Evolutionary conservation across 805 yeast species (phyloP).

Genomic region (Spencermartinsiella europaea): DNA sequence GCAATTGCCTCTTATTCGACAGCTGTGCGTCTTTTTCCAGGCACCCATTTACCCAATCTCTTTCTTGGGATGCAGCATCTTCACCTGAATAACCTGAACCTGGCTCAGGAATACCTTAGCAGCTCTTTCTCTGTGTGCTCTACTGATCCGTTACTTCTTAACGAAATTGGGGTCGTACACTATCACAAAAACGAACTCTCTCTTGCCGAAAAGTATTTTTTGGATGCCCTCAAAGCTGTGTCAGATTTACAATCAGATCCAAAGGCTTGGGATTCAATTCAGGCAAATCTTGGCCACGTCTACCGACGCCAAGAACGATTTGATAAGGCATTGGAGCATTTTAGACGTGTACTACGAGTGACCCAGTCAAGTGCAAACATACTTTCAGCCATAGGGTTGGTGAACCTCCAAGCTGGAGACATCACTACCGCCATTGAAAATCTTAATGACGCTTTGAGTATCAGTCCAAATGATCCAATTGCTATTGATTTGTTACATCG

Average conservation of each 20-base stretch:
- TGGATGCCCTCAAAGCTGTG: slow-evolving; percentile 67
- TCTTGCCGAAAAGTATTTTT: slow-evolving; percentile 66
- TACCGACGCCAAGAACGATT: slow-evolving; percentile 60
- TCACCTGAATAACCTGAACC: slow-evolving; percentile 72
- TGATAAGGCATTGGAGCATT: slow-evolving; percentile 66
- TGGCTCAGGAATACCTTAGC: slow-evolving; percentile 81
- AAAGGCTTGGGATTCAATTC: slow-evolving; percentile 78
- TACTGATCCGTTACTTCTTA: slow-evolving; percentile 78
- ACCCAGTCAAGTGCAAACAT: slow-evolving; percentile 69
- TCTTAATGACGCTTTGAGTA: slow-evolving; percentile 75
- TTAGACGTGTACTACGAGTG: slow-evolving; percentile 66
- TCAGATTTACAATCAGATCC: slow-evolving; percentile 68
- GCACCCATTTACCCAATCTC: slow-evolving; percentile 78
- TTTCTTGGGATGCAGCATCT: slow-evolving; percentile 95
- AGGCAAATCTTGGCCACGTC: slow-evolving; percentile 84
- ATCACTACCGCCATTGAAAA: slow-evolving; percentile 63
- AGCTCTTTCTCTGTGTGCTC: slow-evolving; percentile 75
- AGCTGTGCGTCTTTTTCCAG: slow-evolving; percentile 76
- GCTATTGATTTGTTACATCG: slow-evolving; percentile 76
- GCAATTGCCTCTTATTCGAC: slow-evolving; percentile 96
- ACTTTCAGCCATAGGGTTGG: slow-evolving; percentile 78
- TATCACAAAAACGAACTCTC: slow-evolving; percentile 66
- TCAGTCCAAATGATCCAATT: slow-evolving; percentile 75
- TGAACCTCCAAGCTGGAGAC: slow-evolving; percentile 66
- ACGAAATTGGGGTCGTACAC: slow-evolving; percentile 89